These are phyloP conservation scores for Talaromyces sp. DNA, from an alignment of 2,329 filamentous ascomycete genomes.

Conservation along the genomic window DNA sequence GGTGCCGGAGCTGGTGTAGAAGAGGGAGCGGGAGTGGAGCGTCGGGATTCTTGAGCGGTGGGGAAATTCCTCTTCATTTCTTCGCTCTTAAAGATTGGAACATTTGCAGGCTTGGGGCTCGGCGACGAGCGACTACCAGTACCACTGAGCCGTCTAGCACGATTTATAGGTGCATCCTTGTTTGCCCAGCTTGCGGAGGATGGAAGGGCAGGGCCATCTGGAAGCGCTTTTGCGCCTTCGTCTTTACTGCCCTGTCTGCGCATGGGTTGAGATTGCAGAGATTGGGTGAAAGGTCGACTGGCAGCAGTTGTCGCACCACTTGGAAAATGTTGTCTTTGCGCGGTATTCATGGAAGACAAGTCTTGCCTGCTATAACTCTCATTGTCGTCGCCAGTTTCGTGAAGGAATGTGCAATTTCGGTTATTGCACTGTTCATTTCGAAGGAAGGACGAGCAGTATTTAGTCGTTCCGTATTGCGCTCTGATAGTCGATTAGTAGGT, in stretches of 20 bases:
- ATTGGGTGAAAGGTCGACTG: conserved; percentile 48
- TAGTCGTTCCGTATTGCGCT: conserved; percentile 81
- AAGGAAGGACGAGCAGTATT: conserved; percentile 96
- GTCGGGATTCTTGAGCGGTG: conserved; percentile 21
- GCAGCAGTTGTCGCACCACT: conserved; percentile 32
- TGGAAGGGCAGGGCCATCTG: conserved; percentile 85
- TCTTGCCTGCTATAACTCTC: conserved; percentile 95
- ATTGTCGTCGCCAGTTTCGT: conserved; percentile 96
- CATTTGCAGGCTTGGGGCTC: conserved; percentile 62
- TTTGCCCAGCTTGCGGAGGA: conserved; percentile 91
- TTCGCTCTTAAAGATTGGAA: conserved; percentile 36
- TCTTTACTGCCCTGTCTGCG: conserved; percentile 66
- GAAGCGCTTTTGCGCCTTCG: conserved; percentile 55
- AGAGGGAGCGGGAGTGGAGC: conserved; percentile 21
- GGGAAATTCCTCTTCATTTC: conserved; percentile 32
- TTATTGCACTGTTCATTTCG: conserved; percentile 93
- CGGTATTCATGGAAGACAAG: conserved; percentile 88
- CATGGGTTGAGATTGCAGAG: conserved; percentile 55
- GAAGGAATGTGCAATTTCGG: conserved; percentile 94
- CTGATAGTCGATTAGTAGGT: conserved; percentile 31
- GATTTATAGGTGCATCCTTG: conserved; percentile 59
- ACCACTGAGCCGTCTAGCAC: conserved; percentile 65
- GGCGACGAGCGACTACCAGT: conserved; percentile 75
- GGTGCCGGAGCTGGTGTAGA: conserved; percentile 15
- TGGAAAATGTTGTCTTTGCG: conserved; percentile 66